Base-by-base conservation (phyloP, 768 basidiomycete genomes). In the Kwoniella dendrophila region DNA sequence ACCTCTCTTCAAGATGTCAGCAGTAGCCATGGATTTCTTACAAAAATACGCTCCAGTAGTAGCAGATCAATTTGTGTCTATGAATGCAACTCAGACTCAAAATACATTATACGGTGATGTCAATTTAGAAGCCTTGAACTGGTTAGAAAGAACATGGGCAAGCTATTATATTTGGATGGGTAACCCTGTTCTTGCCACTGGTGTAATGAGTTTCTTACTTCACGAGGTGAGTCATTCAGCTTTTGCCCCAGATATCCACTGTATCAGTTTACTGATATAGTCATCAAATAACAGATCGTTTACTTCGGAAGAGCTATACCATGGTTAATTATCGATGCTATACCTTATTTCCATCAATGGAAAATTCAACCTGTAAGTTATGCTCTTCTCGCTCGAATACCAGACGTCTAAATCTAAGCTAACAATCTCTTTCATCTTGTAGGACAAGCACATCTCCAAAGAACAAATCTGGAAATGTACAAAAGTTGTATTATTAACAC, bases 391-490 rank as follows among this genome's bases (percentile, higher is more conserved):
- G 12, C 29, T 11, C n/a, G 6, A 11, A 24, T 27, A 11, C 32
- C 33, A 29, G n/a, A n/a, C n/a, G n/a, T n/a, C n/a, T n/a, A n/a
- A n/a, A n/a, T n/a, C n/a, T n/a, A n/a, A n/a, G n/a, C n/a, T n/a
- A n/a, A n/a, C n/a, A n/a, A n/a, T n/a, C n/a, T n/a, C n/a, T n/a
- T n/a, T n/a, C 51, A 20, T 16, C 27, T 12, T 32, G 2, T 68
- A 81, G 73, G 71, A 67, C 66, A 98, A 97, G 79, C 71, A 90
- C 2, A 92, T 93, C 4, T 86, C 91, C 3, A 62, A 85, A 0
- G 80, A 83, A 61, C 90, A 97, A 75, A 92, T 97, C 79, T 95
- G 92, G 92, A 87, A 90, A 47, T 98, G 94, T 81, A 95, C 92
- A 34, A 95, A 92, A 81, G 86, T 86, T 64, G 95, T 99, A 30